Evolutionary conservation across 768 basidiomycete species (phyloP).

Genomic region (Coprinellus micaceus): DNA sequence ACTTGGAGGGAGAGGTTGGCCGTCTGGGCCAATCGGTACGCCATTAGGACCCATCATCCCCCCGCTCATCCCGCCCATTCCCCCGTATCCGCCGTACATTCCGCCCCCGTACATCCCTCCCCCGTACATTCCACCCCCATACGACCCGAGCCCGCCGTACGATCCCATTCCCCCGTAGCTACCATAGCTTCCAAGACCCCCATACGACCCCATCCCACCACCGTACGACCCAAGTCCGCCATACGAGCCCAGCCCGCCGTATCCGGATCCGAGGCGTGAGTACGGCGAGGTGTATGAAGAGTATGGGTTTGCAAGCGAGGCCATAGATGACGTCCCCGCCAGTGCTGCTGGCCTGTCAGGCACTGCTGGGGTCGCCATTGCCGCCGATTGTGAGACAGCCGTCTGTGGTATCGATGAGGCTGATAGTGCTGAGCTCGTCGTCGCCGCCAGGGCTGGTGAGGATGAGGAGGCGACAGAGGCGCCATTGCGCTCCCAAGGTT

Average conservation of each 20-base stretch:
- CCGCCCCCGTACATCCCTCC: constrained; percentile 24
- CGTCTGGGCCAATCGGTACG: constrained; percentile 49
- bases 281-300: constrained; percentile 45
- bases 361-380: constrained; percentile 31
- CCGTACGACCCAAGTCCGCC: constrained; percentile 34
- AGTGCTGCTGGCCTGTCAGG: constrained; percentile 65
- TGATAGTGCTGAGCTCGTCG: constrained; percentile 15
- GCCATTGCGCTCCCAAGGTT: constrained; percentile 79
- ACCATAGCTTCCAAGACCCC: constrained; percentile 34
- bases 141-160: constrained; percentile 34
- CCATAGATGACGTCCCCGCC: constrained; percentile 18
- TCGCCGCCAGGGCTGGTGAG: not conserved
- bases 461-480: constrained; percentile 22
- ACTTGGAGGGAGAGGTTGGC: constrained; percentile 50
- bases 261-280: constrained; percentile 28
- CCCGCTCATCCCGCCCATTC: constrained; percentile 34
- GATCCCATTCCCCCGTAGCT: constrained; percentile 36
- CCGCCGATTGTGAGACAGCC: constrained; percentile 21
- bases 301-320: constrained; percentile 23
- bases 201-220: constrained; percentile 29
- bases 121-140: constrained; percentile 27
- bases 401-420: constrained; percentile 24
- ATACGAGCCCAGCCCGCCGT: constrained; percentile 37
- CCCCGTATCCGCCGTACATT: constrained; percentile 19
- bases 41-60: constrained; percentile 29